A percentile compares a stretch with the other conserved stretches of the same genome.
Conservation (phyloP, 331 rosid species). For the Cydonia oblonga region DNA sequence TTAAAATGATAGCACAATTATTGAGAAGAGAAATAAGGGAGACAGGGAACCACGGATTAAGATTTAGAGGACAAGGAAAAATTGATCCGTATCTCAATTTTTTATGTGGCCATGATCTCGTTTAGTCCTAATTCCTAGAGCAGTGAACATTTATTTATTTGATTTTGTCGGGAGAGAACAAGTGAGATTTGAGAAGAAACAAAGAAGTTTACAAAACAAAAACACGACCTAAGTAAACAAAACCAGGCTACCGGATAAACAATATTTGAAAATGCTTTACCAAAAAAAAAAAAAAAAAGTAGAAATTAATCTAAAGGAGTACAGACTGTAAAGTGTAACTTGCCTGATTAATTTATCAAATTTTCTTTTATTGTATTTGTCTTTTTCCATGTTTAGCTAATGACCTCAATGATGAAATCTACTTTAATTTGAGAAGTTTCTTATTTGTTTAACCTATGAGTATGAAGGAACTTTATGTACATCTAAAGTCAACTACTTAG, state of each 20-base stretch:
- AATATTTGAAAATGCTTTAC: too few species aligned
- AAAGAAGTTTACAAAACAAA: background rate
- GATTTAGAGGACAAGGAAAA: background rate
- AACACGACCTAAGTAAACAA: background rate
- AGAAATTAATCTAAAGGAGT: background rate
- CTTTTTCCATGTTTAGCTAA: background rate
- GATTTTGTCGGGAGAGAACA: background rate
- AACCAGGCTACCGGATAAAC: background rate
- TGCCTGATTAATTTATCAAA: background rate
- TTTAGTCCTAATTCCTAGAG: background rate
- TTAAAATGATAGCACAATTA: background rate
- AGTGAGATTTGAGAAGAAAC: background rate
- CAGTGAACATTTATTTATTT: background rate
- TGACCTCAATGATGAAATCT: background rate
- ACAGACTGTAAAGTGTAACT: background rate
- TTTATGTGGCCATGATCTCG: background rate
- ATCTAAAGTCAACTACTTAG: too few species aligned
- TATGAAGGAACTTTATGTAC: too few species aligned
- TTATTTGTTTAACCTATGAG: too few species aligned
- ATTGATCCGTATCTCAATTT: background rate
- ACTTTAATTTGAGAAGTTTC: too few species aligned
- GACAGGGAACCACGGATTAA: conserved; percentile 2
- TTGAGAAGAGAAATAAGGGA: conserved; percentile 6
- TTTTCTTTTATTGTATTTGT: background rate
- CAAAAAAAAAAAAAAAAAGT: background rate